Conservation (phyloP, 148 eudicot species). For the Gaultheria prostrata region DNA sequence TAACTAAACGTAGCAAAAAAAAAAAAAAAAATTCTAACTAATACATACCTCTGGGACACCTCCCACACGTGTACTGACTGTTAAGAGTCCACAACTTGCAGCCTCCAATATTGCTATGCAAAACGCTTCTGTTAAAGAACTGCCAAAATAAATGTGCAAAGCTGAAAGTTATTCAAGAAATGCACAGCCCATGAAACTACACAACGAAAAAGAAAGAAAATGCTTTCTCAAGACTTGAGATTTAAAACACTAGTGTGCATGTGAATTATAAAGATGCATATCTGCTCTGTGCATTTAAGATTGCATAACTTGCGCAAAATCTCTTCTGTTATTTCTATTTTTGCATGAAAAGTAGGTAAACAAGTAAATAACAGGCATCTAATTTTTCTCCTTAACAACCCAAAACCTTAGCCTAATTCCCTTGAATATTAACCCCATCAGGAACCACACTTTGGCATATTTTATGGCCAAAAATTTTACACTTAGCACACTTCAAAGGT, state of each 20-base stretch:
- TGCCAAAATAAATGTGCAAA: conserved; percentile 33
- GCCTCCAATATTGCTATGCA: conserved; percentile 99
- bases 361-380: neutral
- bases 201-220: neutral
- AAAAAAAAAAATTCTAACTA: neutral
- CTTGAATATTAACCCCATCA: too few relatives aligned
- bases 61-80: conserved; percentile 96
- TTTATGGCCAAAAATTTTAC: too few relatives aligned
- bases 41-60: conserved; percentile 91
- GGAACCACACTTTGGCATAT: too few relatives aligned
- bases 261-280: neutral
- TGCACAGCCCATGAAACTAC: neutral
- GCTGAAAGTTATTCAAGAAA: conserved; percentile 8
- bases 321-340: neutral
- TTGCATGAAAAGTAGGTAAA: neutral
- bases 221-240: neutral
- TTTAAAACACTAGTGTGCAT: neutral
- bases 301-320: neutral
- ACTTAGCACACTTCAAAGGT: too few relatives aligned
- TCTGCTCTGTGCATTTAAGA: neutral
- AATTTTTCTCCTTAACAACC: too few relatives aligned
- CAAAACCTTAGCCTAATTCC: too few relatives aligned
- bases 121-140: conserved; percentile 97
- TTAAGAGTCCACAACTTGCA: conserved; percentile 94
- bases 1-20: conserved; percentile 3